These are phyloP conservation scores for Handroanthus guayacan DNA, from an alignment of 257 asterid genomes.

Conservation along the genomic window DNA sequence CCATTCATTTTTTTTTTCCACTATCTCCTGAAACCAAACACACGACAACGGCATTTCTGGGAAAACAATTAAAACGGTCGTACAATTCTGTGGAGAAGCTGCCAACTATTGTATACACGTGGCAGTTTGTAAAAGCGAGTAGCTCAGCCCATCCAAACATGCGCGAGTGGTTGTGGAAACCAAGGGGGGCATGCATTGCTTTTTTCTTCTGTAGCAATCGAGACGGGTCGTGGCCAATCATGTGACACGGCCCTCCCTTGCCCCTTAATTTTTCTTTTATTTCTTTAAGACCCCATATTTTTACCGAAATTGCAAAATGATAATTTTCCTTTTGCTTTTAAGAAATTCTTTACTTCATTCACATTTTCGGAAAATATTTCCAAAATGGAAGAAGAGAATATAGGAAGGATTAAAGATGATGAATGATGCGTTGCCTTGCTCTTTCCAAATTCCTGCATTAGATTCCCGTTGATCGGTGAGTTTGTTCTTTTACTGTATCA, in stretches of 20 bases:
- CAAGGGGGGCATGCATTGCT: conserved; percentile 8
- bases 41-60: neutral
- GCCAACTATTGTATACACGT: neutral
- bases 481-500: too few relatives aligned
- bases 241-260: conserved; percentile 6
- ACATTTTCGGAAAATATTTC: neutral
- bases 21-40: conserved; percentile 3
- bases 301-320: neutral
- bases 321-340: neutral
- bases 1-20: neutral
- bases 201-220: conserved; percentile 24
- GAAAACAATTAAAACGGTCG: neutral
- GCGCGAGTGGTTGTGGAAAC: conserved; percentile 22
- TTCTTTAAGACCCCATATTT: neutral
- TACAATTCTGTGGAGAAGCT: neutral
- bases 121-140: conserved; percentile 1
- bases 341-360: too few relatives aligned
- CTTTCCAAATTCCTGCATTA: too few relatives aligned
- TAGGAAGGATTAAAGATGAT: neutral
- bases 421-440: neutral
- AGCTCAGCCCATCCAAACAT: neutral
- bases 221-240: conserved; percentile 36
- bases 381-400: neutral
- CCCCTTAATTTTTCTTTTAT: conserved; percentile 17
- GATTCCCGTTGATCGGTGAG: too few relatives aligned